Percentiles rank a stretch among this genome's conserved stretches.
phyloP scores from a whole-genome alignment of 352 stramenopile species.

The Globisporangium paroecandrum region DNA sequence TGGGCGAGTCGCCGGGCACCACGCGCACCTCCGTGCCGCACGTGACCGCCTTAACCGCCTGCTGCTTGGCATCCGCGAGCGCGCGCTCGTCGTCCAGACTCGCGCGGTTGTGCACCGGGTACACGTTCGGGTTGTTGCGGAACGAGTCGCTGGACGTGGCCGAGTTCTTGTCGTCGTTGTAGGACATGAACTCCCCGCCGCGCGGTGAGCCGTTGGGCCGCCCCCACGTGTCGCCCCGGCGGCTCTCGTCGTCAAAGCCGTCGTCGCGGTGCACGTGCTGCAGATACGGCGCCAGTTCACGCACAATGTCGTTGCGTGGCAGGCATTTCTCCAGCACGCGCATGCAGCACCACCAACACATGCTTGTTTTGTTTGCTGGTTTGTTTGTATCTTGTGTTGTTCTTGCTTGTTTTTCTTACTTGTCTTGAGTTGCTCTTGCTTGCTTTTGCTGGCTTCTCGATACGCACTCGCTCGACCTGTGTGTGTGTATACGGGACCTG shows the following conservation, averaged over 20 bases:
- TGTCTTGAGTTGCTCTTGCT: not conserved
- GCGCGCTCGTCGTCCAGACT: slow-evolving; percentile 21
- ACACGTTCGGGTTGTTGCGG: slow-evolving; percentile 42
- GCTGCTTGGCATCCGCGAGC: slow-evolving; percentile 30
- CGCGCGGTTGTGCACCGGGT: slow-evolving; percentile 24
- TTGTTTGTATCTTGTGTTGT: not conserved
- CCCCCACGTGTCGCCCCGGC: slow-evolving; percentile 45
- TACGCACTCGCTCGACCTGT: not conserved
- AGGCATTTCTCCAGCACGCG: slow-evolving; percentile 83
- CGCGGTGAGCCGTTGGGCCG: slow-evolving; percentile 36
- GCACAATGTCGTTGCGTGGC: slow-evolving; percentile 85
- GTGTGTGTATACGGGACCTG: not conserved
- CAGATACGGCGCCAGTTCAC: slow-evolving; percentile 80
- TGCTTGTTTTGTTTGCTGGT: slow-evolving; percentile 6
- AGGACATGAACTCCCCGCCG: slow-evolving; percentile 41
- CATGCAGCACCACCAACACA: slow-evolving; percentile 90
- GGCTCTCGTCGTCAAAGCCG: slow-evolving; percentile 50
- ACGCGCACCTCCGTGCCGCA: slow-evolving; percentile 18
- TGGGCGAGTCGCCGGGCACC: slow-evolving; percentile 9
- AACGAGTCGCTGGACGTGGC: slow-evolving; percentile 61
- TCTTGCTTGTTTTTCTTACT: not conserved
- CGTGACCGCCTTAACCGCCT: slow-evolving; percentile 2
- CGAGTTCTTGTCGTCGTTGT: slow-evolving; percentile 46
- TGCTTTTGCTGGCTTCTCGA: not conserved
- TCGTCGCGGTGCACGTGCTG: slow-evolving; percentile 83